Base-by-base conservation (phyloP, 495 filamentous ascomycete species). In the Talaromyces liani region DNA sequence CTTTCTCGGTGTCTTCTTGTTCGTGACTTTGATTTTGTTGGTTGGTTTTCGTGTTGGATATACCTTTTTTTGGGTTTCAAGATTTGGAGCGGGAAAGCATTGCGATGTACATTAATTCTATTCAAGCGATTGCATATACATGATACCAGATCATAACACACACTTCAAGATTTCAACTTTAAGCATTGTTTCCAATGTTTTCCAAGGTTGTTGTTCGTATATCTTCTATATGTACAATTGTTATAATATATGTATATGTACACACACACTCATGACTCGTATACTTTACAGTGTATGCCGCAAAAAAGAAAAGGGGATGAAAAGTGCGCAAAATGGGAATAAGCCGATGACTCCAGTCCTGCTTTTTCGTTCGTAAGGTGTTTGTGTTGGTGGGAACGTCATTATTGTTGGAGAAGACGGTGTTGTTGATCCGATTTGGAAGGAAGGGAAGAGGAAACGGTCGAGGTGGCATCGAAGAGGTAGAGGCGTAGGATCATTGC, bases 281-380 rank as follows among this genome's bases (percentile, higher is more conserved):
- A 62, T 62, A 33, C 60, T 62, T 29, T 62, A 62, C 60, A 62
- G 60, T 62, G 41, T 53, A 62, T 62, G 47, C 29, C 16, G 36
- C 34, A 9, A 54, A 53, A 62, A 36, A 7, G 2, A 29, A 47
- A 25, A 22, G 5, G 25, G 29, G 36, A 24, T 16, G 8, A 55
- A 55, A 4, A 55, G 14, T 6, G 22, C 51, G 24, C 45, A 18
- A 49, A 20, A 20, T 49, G 45, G n/a, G 18, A 49, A 49, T 49
- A 49, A 20, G 45, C 45, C 16, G 18, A 49, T 49, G 45, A 49
- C 45, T 49, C 45, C 45, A 20, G n/a, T 20, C 18, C 45, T 49
- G 45, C 54, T 18, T 57, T 57, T 31, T 14, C 36, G 14, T 16
- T 57, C 54, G 31, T 57, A 20, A 49, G 10, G 45, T 20, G 6